Base-by-base conservation (phyloP, 2,329 filamentous ascomycete species). In the Zymoseptoria tritici region DNA sequence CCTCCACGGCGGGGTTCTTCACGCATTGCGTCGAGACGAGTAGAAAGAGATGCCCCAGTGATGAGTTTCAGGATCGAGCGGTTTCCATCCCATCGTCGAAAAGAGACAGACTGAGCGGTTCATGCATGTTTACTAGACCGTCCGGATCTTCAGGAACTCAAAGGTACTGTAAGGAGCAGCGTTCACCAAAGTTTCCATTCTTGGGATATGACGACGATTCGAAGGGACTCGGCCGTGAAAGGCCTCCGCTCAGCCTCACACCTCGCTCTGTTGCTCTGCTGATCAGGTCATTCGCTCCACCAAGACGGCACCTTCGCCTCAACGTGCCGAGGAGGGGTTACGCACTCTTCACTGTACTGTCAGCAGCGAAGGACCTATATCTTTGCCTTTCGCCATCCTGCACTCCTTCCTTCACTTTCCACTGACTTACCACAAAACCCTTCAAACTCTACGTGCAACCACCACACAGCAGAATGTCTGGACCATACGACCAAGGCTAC, bases 401-500 rank as follows among this genome's bases (percentile, higher is more conserved):
- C 11, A 6, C 2, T 8, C 6, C 13, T n/a, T 52, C 20, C 6
- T 21, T 20, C 50, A 8, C n/a, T 6, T 22, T 21, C 5, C 20
- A 52, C 50, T 16, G 2, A 9, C 13, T n/a, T 8, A 53, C 2
- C 16, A 24, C 52, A 8, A 53, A 24, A 1, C 8, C 1, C 8
- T 21, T 31, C 57, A 21, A n/a, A 50, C 29, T 21, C 57, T 13
- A 26, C 21, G 9, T 20, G 2, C 29, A 52, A 53, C 2, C 49
- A 42, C 21, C 52, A 24, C 16, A 49, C 56, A 19, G 31, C 22
- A 58, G 9, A 21, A 67, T 67, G 66, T 67, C 66, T 9, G 63
- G 62, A 54, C 59, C 57, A 11, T 68, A 68, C 60, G 62, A 66
- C 58, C 51, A 64, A 52, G 66, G 67, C 54, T 66, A 67, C 53